Percentiles rank a stretch among this genome's conserved stretches.
Conservation (phyloP, 345 rosid genomes). For the Melaleuca quinquenervia region DNA sequence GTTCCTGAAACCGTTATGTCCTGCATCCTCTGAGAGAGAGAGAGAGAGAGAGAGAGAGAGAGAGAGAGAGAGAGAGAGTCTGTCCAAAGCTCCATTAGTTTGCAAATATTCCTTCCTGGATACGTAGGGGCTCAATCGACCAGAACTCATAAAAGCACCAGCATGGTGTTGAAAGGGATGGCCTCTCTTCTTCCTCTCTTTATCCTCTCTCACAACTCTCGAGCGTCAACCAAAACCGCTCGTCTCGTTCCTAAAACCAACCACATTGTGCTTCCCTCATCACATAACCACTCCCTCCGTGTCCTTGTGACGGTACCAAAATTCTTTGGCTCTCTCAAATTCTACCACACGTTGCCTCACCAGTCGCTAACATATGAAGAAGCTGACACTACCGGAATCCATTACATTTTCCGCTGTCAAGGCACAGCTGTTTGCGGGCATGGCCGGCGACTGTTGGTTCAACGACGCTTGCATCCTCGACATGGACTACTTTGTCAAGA, state of each 20-base stretch:
- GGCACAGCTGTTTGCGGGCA: slow-evolving; percentile 1
- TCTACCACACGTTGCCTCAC: neutral
- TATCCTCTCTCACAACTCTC: neutral
- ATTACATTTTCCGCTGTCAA: slow-evolving; percentile 17
- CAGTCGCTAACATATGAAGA: slow-evolving; percentile 22
- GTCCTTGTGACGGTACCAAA: neutral
- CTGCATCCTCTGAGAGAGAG: neutral
- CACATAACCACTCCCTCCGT: neutral
- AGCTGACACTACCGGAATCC: slow-evolving; percentile 21
- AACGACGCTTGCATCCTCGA: slow-evolving; percentile 72
- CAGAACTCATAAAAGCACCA: neutral
- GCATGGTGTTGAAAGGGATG: neutral
- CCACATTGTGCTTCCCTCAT: neutral
- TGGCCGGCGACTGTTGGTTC: slow-evolving; percentile 28
- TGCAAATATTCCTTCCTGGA: neutral
- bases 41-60: neutral
- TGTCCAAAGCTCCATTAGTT: neutral
- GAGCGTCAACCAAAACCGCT: neutral
- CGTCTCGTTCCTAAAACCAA: neutral
- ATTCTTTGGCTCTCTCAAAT: neutral
- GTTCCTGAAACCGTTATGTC: neutral
- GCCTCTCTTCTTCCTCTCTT: neutral
- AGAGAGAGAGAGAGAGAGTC: neutral
- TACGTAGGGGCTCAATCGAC: neutral
- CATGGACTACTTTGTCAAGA: slow-evolving; percentile 72